Conservation (phyloP, 2,329 filamentous ascomycete genomes). For the Pseudopyrenochaeta lycopersici region DNA sequence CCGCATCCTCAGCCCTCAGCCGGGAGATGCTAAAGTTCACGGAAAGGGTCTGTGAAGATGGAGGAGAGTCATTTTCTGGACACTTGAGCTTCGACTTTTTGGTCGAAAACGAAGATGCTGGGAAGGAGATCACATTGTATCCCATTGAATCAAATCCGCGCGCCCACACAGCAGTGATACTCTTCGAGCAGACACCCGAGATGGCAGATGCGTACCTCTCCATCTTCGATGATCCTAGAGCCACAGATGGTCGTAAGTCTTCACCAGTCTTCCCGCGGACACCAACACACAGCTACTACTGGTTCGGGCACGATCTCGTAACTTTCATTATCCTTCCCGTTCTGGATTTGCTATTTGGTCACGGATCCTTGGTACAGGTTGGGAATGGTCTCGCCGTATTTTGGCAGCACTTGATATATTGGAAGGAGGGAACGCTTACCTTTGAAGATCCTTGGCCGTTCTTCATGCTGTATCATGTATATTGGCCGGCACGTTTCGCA, state of each 20-base stretch:
- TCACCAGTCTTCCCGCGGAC: slow-evolving; percentile 29
- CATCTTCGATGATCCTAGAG: slow-evolving; percentile 22
- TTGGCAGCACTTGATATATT: slow-evolving; percentile 53
- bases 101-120: slow-evolving; percentile 58
- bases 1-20: slow-evolving; percentile 62
- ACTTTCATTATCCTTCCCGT: slow-evolving; percentile 56
- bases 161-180: slow-evolving; percentile 71
- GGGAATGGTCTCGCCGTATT: slow-evolving; percentile 43
- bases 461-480: slow-evolving; percentile 62
- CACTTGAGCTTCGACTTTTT: slow-evolving; percentile 79
- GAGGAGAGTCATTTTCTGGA: slow-evolving; percentile 66
- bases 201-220: slow-evolving; percentile 41
- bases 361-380: slow-evolving; percentile 25
- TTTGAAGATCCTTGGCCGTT: slow-evolving; percentile 61
- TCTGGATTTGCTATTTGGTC: slow-evolving; percentile 29
- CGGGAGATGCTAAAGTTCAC: slow-evolving; percentile 73
- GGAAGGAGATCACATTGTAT: slow-evolving; percentile 57
- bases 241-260: slow-evolving; percentile 6
- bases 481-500: slow-evolving; percentile 63
- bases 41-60: slow-evolving; percentile 61
- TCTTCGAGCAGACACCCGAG: slow-evolving; percentile 59
- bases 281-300: slow-evolving; percentile 60
- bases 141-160: slow-evolving; percentile 78
- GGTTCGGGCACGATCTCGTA: slow-evolving; percentile 73
- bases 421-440: slow-evolving; percentile 61